A percentile compares a stretch with the other conserved stretches of the same genome.
phyloP scores from a whole-genome alignment of 176 grass and related monocot genomes.

The Aegilops sharonensis region DNA sequence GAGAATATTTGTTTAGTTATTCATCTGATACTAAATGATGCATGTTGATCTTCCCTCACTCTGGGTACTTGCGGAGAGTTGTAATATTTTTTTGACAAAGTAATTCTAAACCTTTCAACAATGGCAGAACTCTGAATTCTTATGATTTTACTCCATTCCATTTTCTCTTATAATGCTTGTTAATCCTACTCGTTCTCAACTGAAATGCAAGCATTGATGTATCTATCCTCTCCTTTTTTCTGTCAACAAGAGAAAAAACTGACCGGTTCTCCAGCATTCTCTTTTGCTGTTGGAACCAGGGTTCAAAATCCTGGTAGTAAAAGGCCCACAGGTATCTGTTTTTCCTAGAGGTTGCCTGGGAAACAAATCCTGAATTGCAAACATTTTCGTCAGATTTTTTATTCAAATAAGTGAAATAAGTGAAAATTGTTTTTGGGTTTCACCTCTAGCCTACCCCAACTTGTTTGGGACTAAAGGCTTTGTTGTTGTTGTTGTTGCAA shows the following conservation, averaged over 20 bases:
- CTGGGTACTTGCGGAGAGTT: background rate
- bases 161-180: background rate
- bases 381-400: background rate
- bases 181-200: constrained; percentile 3
- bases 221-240: background rate
- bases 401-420: background rate
- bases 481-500: no score
- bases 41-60: constrained; percentile 11
- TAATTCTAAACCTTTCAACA: constrained; percentile 8
- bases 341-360: background rate
- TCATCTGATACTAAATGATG: constrained; percentile 8
- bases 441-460: no score
- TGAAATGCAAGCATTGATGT: background rate
- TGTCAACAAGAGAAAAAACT: background rate
- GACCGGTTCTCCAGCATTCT: background rate
- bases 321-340: background rate
- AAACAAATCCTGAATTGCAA: background rate
- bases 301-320: background rate
- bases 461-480: no score
- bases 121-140: background rate
- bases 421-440: background rate
- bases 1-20: background rate
- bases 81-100: background rate
- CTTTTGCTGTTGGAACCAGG: constrained; percentile 13
- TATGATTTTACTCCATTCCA: constrained; percentile 2